A percentile compares a stretch with the other conserved stretches of the same genome.
These are phyloP conservation scores for Hypomyces perniciosus DNA, from an alignment of 2,329 filamentous ascomycete species.

Conservation along the genomic window DNA sequence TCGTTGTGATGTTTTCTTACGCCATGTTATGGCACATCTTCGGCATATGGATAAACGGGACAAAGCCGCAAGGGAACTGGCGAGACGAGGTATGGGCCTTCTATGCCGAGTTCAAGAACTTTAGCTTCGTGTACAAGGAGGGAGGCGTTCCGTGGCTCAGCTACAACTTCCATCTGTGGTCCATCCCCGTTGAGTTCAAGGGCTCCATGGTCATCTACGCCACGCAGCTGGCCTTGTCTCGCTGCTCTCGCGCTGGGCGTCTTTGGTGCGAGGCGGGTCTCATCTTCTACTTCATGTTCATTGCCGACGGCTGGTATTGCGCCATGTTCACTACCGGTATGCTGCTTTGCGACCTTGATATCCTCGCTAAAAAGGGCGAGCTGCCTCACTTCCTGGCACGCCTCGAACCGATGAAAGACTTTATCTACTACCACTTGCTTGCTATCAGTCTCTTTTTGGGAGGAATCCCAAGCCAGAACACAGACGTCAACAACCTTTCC, in stretches of 20 bases:
- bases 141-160: slow-evolving; percentile 47
- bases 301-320: slow-evolving; percentile 58
- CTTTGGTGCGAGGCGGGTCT: slow-evolving; percentile 48
- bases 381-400: slow-evolving; percentile 44
- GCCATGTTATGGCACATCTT: slow-evolving; percentile 46
- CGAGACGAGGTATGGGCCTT: slow-evolving; percentile 44
- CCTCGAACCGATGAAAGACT: slow-evolving; percentile 42
- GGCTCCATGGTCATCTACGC: slow-evolving; percentile 61
- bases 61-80: slow-evolving; percentile 34
- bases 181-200: slow-evolving; percentile 56
- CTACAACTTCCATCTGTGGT: slow-evolving; percentile 56
- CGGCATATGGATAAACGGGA: slow-evolving; percentile 37
- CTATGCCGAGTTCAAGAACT: slow-evolving; percentile 58
- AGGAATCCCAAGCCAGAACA: slow-evolving; percentile 51
- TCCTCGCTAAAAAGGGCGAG: slow-evolving; percentile 43
- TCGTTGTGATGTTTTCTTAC: slow-evolving; percentile 49
- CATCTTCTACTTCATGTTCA: slow-evolving; percentile 60
- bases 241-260: slow-evolving; percentile 48
- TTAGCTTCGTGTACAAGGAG: slow-evolving; percentile 58
- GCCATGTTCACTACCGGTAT: slow-evolving; percentile 56
- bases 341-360: slow-evolving; percentile 56
- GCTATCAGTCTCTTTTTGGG: slow-evolving; percentile 49
- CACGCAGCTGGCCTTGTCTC: slow-evolving; percentile 49
- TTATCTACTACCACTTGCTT: slow-evolving; percentile 49
- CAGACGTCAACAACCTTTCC: slow-evolving; percentile 42